Base-by-base conservation (phyloP, 495 filamentous ascomycete species). In the Aspergillus affinis region DNA sequence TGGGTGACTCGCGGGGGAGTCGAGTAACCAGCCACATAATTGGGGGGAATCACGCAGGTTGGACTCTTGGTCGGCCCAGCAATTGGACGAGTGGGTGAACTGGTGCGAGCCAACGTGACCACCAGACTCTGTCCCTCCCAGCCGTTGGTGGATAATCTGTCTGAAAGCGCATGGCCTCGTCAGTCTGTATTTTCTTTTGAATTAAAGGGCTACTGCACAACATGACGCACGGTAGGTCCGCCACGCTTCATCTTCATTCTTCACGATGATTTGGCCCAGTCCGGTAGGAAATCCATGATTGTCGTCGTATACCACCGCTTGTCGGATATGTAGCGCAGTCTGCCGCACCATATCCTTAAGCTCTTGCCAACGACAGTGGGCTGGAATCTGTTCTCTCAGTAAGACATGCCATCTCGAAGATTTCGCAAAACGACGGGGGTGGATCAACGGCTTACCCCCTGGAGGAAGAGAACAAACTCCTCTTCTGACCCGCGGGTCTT, bases 331-430 rank as follows among this genome's bases (percentile, higher is more conserved):
- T 44, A 75, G 54, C 18, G 78, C 76, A 10, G 76, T 79, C 58
- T 80, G 76, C 17, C 78, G 78, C 20, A 80, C 73, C 8, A 80
- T 60, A 54, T 80, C 78, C 56, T 80, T 80, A 30, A 80, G 59
- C 65, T 80, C 78, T 65, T 80, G 78, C 78, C 78, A 80, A 53
- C 78, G 77, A 48, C 78, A 80, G 49, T 79, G 78, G 7, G 75
- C 61, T 45, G 78, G 76, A 54, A 80, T 75, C 78, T 80, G 46
- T n/a, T 41, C 61, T 47, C 26, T 61, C 50, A 63, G 63, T 58
- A 53, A 60, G 59, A 55, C 10, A 50, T 10, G 54, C 12, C 44
- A 48, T 51, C 36, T 47, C 29, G 27, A 41, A 18, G 23, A 44
- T 8, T 12, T 58, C 7, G 48, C 15, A 17, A 41, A 54, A n/a